Evolutionary conservation across 208 protist species (phyloP).

Genomic region (Novymonas esmeraldas): DNA sequence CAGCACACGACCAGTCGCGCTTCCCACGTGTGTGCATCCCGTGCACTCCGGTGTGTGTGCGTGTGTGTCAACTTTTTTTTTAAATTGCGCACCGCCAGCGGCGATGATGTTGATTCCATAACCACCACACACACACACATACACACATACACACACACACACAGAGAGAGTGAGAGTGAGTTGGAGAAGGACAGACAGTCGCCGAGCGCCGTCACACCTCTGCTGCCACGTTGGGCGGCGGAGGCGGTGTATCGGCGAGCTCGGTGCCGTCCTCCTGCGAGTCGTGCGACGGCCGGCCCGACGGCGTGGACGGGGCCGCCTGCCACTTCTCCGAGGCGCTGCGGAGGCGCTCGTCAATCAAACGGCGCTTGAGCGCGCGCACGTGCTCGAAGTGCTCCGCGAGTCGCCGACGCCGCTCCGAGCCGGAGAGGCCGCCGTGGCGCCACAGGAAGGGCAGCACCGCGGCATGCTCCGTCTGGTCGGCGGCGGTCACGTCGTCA

Average conservation of each 20-base stretch:
- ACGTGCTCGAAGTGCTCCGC: slow-evolving; percentile 20
- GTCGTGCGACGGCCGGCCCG: too few species aligned
- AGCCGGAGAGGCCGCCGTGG: slow-evolving; percentile 7
- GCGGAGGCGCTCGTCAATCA: slow-evolving; percentile 21
- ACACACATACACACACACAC: background rate
- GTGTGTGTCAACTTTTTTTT: too few species aligned
- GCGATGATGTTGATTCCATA: background rate
- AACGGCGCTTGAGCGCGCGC: slow-evolving; percentile 16
- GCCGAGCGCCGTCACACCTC: too few species aligned
- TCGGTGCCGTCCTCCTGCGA: too few species aligned
- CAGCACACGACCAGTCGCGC: too few species aligned
- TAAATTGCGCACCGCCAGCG: too few species aligned
- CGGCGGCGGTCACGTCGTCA: slow-evolving; percentile 11
- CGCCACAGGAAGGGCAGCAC: slow-evolving; percentile 21
- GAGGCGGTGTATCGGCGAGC: background rate
- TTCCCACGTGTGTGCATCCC: too few species aligned
- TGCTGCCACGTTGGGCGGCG: too few species aligned
- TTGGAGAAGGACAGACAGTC: background rate
- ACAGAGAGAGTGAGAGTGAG: background rate
- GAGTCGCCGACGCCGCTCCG: slow-evolving; percentile 19
- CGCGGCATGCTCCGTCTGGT: slow-evolving; percentile 11
- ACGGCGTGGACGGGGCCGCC: too few species aligned
- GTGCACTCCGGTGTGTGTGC: too few species aligned
- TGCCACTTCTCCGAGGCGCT: too few species aligned
- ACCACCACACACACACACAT: background rate